These are phyloP conservation scores for Yamadazyma trypodendri DNA, from an alignment of 1,139 yeast species.

Conservation along the genomic window DNA sequence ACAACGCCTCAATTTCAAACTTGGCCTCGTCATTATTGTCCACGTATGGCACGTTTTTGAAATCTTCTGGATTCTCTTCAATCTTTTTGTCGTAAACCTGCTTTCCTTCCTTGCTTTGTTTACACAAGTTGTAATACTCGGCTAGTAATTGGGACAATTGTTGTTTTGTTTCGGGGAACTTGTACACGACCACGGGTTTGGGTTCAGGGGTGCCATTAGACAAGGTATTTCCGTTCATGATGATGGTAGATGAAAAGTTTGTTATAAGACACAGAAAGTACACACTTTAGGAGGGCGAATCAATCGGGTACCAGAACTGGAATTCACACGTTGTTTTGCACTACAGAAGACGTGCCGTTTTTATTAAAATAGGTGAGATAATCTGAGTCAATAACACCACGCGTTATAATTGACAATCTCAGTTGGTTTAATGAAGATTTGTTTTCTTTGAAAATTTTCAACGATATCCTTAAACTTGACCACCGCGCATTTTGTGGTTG, in stretches of 20 bases:
- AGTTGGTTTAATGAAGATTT: background rate
- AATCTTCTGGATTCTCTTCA: constrained; percentile 6
- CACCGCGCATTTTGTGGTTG: constrained; percentile 3
- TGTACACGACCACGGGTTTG: constrained; percentile 1
- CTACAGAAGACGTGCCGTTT: background rate
- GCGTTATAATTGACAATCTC: constrained; percentile 3
- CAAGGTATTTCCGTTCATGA: constrained; percentile 5
- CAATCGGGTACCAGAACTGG: background rate
- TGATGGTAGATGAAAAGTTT: background rate
- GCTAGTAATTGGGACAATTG: constrained; percentile 32
- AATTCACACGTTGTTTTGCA: background rate
- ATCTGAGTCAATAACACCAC: constrained; percentile 2
- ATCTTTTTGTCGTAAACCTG: constrained; percentile 3
- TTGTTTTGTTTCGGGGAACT: constrained; percentile 29
- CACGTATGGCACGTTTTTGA: constrained; percentile 10
- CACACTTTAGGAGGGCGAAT: background rate
- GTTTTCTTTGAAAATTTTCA: constrained; percentile 3
- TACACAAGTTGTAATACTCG: constrained; percentile 29
- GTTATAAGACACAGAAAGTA: no score
- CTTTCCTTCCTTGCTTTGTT: constrained; percentile 11
- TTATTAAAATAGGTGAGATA: background rate
- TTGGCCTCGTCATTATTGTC: constrained; percentile 25
- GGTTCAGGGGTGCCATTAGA: constrained; percentile 2
- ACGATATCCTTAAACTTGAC: background rate
- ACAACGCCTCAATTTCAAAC: constrained; percentile 29